Percentiles rank a stretch among this genome's conserved stretches.
These are phyloP conservation scores for Gnomoniopsis sp. DNA, from an alignment of 2,329 filamentous ascomycete species.

Conservation along the genomic window DNA sequence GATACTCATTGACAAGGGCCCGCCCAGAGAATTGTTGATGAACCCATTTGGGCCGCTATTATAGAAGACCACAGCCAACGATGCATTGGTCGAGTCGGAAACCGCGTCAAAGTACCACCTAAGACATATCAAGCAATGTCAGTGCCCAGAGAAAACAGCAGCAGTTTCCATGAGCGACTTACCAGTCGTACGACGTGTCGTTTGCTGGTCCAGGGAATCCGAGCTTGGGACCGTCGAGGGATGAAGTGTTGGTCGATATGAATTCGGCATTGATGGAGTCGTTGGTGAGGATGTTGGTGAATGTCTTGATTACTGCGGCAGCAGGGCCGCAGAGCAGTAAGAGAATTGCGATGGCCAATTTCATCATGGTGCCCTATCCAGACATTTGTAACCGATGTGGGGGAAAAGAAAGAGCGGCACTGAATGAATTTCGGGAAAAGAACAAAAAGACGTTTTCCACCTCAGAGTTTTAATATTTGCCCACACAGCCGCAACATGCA, in stretches of 20 bases:
- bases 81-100: slow-evolving; percentile 1
- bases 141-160: neutral
- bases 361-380: neutral
- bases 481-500: too few relatives aligned
- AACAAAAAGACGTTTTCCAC: too few relatives aligned
- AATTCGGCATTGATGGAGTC: slow-evolving; percentile 1
- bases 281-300: neutral
- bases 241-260: neutral
- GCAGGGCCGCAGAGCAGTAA: neutral
- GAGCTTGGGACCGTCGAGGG: slow-evolving; percentile 11
- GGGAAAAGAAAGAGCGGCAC: too few relatives aligned
- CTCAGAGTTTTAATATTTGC: too few relatives aligned
- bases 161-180: neutral
- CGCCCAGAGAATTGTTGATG: neutral
- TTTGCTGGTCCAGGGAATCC: neutral
- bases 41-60: slow-evolving; percentile 14
- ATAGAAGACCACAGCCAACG: slow-evolving; percentile 16
- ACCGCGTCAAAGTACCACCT: slow-evolving; percentile 19
- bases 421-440: too few relatives aligned
- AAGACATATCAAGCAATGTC: neutral
- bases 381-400: too few relatives aligned
- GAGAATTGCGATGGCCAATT: neutral
- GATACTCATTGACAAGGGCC: slow-evolving; percentile 1
- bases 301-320: neutral
- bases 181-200: slow-evolving; percentile 14